Conservation (phyloP, 192 early-diverging fungal species). For the Coemansia sp. region DNA sequence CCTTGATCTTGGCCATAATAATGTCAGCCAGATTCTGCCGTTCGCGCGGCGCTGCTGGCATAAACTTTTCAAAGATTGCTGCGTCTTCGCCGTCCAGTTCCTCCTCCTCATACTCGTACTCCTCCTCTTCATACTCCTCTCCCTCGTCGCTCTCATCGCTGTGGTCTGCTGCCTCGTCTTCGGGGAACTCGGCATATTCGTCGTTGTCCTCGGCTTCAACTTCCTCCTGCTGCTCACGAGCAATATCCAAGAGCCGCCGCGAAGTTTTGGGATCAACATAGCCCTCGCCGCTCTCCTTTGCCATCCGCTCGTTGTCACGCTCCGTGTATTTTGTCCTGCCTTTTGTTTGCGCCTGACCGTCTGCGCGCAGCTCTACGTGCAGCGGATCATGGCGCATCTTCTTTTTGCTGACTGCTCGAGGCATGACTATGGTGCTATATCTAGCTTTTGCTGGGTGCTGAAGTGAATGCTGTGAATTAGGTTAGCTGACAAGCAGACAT, state of each 20-base stretch:
- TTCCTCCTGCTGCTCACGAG: constrained; percentile 89
- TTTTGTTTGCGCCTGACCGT: constrained; percentile 55
- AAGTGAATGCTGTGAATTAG: constrained; percentile 5
- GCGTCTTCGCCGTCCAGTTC: constrained; percentile 80
- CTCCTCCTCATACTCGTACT: constrained; percentile 67
- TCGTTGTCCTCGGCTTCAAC: constrained; percentile 65
- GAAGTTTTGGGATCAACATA: constrained; percentile 87
- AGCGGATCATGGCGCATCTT: constrained; percentile 80
- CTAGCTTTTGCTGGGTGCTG: neutral
- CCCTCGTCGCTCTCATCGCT: constrained; percentile 44
- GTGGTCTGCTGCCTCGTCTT: constrained; percentile 13
- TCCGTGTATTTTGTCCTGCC: constrained; percentile 59
- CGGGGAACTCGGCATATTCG: constrained; percentile 36
- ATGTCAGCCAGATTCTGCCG: constrained; percentile 91
- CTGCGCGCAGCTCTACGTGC: constrained; percentile 72
- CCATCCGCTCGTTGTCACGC: constrained; percentile 58
- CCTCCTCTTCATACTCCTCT: constrained; percentile 66
- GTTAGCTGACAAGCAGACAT: neutral
- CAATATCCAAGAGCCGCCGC: constrained; percentile 83
- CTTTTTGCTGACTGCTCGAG: constrained; percentile 32
- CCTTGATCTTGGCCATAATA: constrained; percentile 94
- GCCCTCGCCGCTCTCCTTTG: constrained; percentile 49
- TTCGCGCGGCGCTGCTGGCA: constrained; percentile 78
- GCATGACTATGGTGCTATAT: constrained; percentile 24
- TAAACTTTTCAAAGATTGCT: constrained; percentile 85